Base-by-base conservation (phyloP, 495 filamentous ascomycete genomes). In the Aspergillus asperescens region DNA sequence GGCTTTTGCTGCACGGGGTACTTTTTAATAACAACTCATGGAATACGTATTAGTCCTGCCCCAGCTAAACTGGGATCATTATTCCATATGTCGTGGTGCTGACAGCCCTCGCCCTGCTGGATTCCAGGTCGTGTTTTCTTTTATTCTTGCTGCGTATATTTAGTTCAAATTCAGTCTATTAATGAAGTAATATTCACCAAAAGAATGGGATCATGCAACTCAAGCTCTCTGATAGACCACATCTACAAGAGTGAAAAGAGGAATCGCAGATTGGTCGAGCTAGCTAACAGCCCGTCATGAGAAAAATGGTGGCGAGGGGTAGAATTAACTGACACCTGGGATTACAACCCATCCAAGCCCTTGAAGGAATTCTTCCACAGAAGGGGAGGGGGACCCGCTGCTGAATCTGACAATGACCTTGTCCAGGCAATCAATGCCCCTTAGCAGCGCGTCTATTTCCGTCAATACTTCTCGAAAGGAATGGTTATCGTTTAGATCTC, bases 301-400 rank as follows among this genome's bases (percentile, higher is more conserved):
- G 35, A 38, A 38, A 38, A 38, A 16, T 38, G 16, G 16, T 38
- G 35, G 35, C 35, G 16, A 38, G 35, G 35, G 35, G 35, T 18
- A 38, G 35, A 38, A 38, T 38, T 19, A 38, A 38, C 35, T 18
- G 18, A 38, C n/a, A 27, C 37, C 37, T 15, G 37, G 19, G 1
- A 18, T 18, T 1, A 52, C 38, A 43, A 42, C 27, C 49, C 49
- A 52, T 29, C 49, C 49, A 43, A 52, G 24, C 22, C 34, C 15
- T 43, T 44, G 49, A 6, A 43, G 10, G n/a, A 52, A 31, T n/a
- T 52, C 49, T 34, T 15, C 9, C 7, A 43, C 27, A 2, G 49
- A 27, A 43, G 49, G 39, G 24, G 38, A 18, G 7, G 27, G 37
- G 18, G 49, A 24, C 23, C 28, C 49, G 27, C 39, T 44, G 37